Evolutionary conservation across 202 grass and related monocot genomes (phyloP).

Genomic region (Zoysia matrella): DNA sequence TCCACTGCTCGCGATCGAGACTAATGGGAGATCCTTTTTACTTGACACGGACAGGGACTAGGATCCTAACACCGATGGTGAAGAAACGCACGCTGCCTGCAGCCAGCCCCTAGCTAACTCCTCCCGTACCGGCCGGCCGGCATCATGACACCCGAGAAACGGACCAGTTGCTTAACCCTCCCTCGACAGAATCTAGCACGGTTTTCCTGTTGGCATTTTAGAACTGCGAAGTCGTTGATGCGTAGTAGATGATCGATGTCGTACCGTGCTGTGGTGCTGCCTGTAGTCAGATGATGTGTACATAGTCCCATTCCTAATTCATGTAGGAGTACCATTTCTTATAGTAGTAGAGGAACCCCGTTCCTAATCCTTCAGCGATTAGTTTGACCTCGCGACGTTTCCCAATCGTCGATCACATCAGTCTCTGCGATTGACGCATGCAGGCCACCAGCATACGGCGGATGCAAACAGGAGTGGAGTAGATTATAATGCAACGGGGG

Average conservation of each 20-base stretch:
- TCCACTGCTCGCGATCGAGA: not conserved
- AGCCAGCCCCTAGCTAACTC: not conserved
- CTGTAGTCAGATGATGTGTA: no score
- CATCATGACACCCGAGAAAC: conserved; percentile 24
- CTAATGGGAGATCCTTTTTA: conserved; percentile 23
- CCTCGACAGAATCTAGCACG: conserved; percentile 34
- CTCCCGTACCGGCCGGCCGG: not conserved
- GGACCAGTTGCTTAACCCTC: not conserved
- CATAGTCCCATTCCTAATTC: not conserved
- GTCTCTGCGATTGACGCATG: not conserved
- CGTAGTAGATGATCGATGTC: no score
- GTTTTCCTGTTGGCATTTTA: not conserved
- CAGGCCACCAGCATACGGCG: not conserved
- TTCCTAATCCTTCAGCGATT: not conserved
- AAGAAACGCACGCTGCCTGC: not conserved
- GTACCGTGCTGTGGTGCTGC: no score
- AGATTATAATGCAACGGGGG: not conserved
- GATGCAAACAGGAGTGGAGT: conserved; percentile 16
- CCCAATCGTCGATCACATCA: not conserved
- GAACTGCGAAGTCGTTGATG: not conserved
- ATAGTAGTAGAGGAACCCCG: not conserved
- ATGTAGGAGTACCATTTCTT: no score
- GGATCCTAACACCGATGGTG: conserved; percentile 33
- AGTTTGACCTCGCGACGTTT: conserved; percentile 11
- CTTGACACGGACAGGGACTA: conserved; percentile 39